phyloP scores from a whole-genome alignment of 805 yeast genomes.

The Starmerella bombi region DNA sequence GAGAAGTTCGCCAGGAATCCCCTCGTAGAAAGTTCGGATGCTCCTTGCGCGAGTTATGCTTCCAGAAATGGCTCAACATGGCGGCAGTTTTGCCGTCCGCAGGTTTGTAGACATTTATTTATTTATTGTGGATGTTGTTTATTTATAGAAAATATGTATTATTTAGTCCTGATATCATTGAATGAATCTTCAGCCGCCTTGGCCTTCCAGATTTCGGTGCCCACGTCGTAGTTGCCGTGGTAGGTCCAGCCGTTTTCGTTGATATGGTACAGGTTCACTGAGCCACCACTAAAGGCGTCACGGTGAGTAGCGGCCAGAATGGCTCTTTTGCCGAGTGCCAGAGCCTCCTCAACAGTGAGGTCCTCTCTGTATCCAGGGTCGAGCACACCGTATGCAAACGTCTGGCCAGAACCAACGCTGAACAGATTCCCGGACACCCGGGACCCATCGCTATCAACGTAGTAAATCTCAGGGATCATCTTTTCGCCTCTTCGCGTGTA shows the following conservation, averaged over 20 bases:
- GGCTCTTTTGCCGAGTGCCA: slow-evolving; percentile 86
- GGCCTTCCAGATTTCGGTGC: slow-evolving; percentile 79
- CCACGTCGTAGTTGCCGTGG: slow-evolving; percentile 92
- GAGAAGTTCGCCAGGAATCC: too few species aligned
- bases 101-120: slow-evolving; percentile 1
- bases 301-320: slow-evolving; percentile 96
- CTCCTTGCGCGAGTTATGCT: too few species aligned
- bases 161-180: slow-evolving; percentile 46
- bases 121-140: not conserved
- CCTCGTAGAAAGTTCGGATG: too few species aligned
- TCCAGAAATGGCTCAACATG: too few species aligned
- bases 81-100: too few species aligned
- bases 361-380: slow-evolving; percentile 92
- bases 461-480: slow-evolving; percentile 63
- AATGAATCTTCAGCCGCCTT: slow-evolving; percentile 81
- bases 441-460: slow-evolving; percentile 95
- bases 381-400: slow-evolving; percentile 96
- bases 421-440: slow-evolving; percentile 87
- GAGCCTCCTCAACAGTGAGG: slow-evolving; percentile 79
- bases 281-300: slow-evolving; percentile 97
- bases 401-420: slow-evolving; percentile 98
- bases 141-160: not conserved
- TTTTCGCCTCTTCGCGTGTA: slow-evolving; percentile 80
- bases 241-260: slow-evolving; percentile 88
- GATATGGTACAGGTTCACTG: slow-evolving; percentile 83